Evolutionary conservation across 164 flowering plant species (phyloP).

Genomic region (grape (Vitis vinifera)): DNA sequence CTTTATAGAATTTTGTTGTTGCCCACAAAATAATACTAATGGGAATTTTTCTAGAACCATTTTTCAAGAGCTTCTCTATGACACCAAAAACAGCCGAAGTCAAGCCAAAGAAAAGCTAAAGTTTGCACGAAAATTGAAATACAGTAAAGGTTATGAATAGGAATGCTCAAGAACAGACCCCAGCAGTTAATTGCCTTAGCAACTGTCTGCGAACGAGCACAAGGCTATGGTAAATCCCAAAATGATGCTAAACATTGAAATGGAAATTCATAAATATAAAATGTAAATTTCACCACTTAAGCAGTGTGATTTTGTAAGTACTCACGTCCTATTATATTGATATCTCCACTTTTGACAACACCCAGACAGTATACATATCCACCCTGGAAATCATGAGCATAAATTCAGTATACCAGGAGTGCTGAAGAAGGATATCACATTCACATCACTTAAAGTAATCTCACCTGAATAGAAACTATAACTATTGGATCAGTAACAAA

Average conservation of each 20-base stretch:
- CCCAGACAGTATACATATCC: constrained; percentile 56
- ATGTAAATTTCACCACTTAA: neutral
- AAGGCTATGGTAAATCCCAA: no score
- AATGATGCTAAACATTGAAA: neutral
- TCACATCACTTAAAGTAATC: neutral
- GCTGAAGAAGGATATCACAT: neutral
- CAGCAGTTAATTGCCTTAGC: no score
- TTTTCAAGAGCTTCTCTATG: no score
- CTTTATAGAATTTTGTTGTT: no score
- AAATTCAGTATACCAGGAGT: neutral
- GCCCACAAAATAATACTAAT: no score
- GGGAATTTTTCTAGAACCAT: no score
- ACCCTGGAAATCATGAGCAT: constrained; percentile 33
- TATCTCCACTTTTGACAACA: constrained; percentile 56
- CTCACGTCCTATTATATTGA: constrained; percentile 92
- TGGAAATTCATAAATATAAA: neutral
- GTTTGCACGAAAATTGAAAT: no score
- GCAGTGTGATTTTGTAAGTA: constrained; percentile 4
- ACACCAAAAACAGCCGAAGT: no score
- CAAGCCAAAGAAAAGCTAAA: no score
- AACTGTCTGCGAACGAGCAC: no score
- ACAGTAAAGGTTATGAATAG: no score
- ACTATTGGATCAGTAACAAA: constrained; percentile 26
- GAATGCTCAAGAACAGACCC: no score
- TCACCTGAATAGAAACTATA: constrained; percentile 35